phyloP scores from a whole-genome alignment of 2,329 filamentous ascomycete genomes.

The Talaromyces sp. region DNA sequence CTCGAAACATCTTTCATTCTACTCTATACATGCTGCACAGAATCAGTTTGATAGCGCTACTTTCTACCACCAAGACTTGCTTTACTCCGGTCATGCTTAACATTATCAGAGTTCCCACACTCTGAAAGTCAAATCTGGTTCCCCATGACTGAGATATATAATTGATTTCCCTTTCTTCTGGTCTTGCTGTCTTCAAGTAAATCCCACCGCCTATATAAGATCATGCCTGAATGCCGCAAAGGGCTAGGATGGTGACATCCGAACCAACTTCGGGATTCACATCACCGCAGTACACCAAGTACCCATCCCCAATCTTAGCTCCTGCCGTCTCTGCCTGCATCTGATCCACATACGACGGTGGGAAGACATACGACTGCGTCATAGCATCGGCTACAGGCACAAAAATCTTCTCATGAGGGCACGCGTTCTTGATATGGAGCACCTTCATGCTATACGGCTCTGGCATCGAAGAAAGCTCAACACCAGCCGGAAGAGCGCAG shows the following conservation, averaged over 20 bases:
- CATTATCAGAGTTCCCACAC: too few relatives aligned
- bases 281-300: slow-evolving; percentile 3
- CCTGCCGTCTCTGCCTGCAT: neutral
- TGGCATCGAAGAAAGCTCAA: slow-evolving; percentile 20
- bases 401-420: slow-evolving; percentile 27
- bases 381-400: slow-evolving; percentile 18
- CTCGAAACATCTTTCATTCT: too few relatives aligned
- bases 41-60: too few relatives aligned
- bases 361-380: neutral
- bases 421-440: slow-evolving; percentile 27
- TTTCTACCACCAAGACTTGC: too few relatives aligned
- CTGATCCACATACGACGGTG: neutral
- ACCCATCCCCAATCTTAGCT: neutral
- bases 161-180: too few relatives aligned
- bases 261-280: neutral
- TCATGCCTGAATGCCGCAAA: neutral
- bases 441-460: slow-evolving; percentile 29
- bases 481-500: neutral
- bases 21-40: too few relatives aligned
- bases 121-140: too few relatives aligned
- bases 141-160: too few relatives aligned
- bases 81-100: too few relatives aligned
- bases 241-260: neutral
- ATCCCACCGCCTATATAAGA: neutral
- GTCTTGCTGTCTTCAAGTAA: too few relatives aligned